Conservation (phyloP, 768 basidiomycete genomes). For the Rhizopogon vulgaris region DNA sequence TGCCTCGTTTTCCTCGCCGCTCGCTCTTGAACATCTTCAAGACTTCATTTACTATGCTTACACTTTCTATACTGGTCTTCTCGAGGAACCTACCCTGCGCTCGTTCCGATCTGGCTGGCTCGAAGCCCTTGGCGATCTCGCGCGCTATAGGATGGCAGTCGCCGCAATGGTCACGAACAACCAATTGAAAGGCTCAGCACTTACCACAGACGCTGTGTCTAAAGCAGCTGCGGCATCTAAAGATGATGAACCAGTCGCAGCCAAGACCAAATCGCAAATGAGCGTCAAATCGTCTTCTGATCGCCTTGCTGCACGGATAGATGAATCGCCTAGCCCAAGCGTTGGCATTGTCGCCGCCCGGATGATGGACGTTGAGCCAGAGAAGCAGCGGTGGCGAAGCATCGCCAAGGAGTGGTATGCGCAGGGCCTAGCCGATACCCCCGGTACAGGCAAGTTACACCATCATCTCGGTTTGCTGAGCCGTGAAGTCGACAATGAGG, state of each 20-base stretch:
- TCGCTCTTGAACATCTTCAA: constrained; percentile 84
- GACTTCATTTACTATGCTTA: constrained; percentile 96
- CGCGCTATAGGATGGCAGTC: constrained; percentile 93
- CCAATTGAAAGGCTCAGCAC: constrained; percentile 32
- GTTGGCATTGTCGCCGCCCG: constrained; percentile 83
- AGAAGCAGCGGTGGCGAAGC: constrained; percentile 86
- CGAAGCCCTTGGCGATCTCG: constrained; percentile 94
- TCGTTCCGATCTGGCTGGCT: constrained; percentile 83
- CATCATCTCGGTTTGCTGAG: constrained; percentile 89
- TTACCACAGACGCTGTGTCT: constrained; percentile 54
- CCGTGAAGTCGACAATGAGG: constrained; percentile 77
- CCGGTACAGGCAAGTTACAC: constrained; percentile 92
- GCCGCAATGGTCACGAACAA: constrained; percentile 70
- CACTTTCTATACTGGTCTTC: constrained; percentile 83
- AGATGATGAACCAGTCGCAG: constrained; percentile 14
- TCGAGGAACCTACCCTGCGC: constrained; percentile 71
- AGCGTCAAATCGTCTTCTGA: constrained; percentile 34
- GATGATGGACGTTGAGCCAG: constrained; percentile 79
- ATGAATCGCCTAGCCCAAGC: constrained; percentile 64
- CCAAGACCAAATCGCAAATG: constrained; percentile 32
- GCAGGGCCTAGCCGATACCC: constrained; percentile 78
- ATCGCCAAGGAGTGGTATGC: constrained; percentile 94
- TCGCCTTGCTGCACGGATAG: constrained; percentile 47
- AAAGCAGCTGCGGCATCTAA: constrained; percentile 32
- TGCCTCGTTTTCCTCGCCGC: constrained; percentile 58